These are phyloP conservation scores for Aspergillus bombycis DNA, from an alignment of 2,329 filamentous ascomycete genomes.

Conservation along the genomic window DNA sequence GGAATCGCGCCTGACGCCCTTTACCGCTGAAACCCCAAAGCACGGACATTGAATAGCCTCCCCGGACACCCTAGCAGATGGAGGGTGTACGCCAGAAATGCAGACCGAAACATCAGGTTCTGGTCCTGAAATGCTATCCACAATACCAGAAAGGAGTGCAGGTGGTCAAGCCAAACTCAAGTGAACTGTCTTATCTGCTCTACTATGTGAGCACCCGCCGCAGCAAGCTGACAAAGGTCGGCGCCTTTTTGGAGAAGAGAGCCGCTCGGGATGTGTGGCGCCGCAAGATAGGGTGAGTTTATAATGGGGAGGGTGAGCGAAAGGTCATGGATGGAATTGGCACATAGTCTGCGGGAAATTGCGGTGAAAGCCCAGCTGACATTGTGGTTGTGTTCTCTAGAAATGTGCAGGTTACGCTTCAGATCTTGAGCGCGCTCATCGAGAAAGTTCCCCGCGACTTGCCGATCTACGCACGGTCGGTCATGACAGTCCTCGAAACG, in stretches of 20 bases:
- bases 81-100: conserved; percentile 62
- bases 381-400: conserved; percentile 47
- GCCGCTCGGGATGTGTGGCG: conserved; percentile 90
- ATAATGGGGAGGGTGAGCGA: neutral
- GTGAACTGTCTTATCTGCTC: conserved; percentile 93
- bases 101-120: conserved; percentile 94
- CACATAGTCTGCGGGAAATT: neutral
- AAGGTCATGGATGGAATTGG: neutral
- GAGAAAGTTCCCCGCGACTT: conserved; percentile 91
- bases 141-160: conserved; percentile 87
- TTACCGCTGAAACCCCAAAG: neutral
- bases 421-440: conserved; percentile 87
- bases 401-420: conserved; percentile 91
- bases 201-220: conserved; percentile 95
- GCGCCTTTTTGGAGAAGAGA: conserved; percentile 91
- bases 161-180: conserved; percentile 93
- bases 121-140: conserved; percentile 95
- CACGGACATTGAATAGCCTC: conserved; percentile 7
- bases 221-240: conserved; percentile 95
- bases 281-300: conserved; percentile 76
- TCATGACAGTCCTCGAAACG: conserved; percentile 80
- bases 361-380: conserved; percentile 7
- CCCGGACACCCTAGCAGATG: conserved; percentile 42
- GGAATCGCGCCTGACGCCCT: neutral
- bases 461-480: conserved; percentile 80